phyloP scores from a whole-genome alignment of 768 basidiomycete genomes.

The Lactarius hatsudake region DNA sequence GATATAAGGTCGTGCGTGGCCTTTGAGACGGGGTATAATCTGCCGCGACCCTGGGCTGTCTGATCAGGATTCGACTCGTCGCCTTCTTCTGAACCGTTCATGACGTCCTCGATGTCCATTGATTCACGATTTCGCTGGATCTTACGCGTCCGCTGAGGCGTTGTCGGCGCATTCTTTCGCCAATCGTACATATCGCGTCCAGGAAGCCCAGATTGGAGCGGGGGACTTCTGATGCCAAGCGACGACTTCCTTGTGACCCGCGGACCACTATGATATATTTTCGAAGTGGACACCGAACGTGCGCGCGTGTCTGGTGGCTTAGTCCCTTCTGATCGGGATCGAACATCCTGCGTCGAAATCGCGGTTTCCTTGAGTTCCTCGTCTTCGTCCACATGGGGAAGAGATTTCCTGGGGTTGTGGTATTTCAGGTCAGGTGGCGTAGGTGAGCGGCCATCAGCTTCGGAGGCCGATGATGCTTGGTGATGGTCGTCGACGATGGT shows the following conservation, averaged over 20 bases:
- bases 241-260: slow-evolving; percentile 15
- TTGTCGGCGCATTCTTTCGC: slow-evolving; percentile 26
- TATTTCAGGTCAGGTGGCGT: slow-evolving; percentile 14
- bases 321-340: slow-evolving; percentile 2
- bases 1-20: slow-evolving; percentile 51
- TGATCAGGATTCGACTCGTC: slow-evolving; percentile 31
- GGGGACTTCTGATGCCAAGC: slow-evolving; percentile 8
- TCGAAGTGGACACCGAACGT: slow-evolving; percentile 31
- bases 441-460: slow-evolving; percentile 11
- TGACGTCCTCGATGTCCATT: slow-evolving; percentile 70
- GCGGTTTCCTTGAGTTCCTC: slow-evolving; percentile 42
- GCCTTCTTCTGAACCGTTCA: slow-evolving; percentile 69
- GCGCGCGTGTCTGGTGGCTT: slow-evolving; percentile 18
- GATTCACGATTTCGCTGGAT: slow-evolving; percentile 61
- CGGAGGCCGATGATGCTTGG: not conserved
- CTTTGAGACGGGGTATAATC: slow-evolving; percentile 38
- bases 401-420: slow-evolving; percentile 36
- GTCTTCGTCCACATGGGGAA: slow-evolving; percentile 59
- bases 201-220: slow-evolving; percentile 11
- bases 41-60: slow-evolving; percentile 14
- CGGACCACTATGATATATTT: slow-evolving; percentile 17
- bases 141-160: slow-evolving; percentile 51
- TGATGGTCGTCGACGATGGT: not conserved
- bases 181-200: slow-evolving; percentile 9
- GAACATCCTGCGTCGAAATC: not conserved